Conservation (phyloP, 495 filamentous ascomycete genomes). For the Delitschia confertaspora region DNA sequence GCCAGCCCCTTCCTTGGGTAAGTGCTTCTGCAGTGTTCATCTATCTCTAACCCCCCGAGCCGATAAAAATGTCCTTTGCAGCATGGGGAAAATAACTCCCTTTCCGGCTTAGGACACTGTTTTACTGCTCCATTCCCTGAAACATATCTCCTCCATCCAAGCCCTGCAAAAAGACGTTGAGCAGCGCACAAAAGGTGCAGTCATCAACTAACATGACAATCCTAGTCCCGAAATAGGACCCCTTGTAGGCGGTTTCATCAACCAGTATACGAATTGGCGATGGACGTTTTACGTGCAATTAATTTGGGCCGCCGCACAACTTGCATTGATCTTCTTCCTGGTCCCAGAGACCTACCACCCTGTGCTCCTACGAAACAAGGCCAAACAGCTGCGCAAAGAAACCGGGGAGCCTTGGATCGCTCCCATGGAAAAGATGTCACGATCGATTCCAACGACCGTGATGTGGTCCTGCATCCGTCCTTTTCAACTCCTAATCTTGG, state of each 20-base stretch:
- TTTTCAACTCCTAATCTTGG: slow-evolving; percentile 69
- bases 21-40: too few species aligned
- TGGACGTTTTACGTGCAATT: slow-evolving; percentile 78
- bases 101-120: too few species aligned
- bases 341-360: slow-evolving; percentile 91
- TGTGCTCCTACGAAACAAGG: slow-evolving; percentile 66
- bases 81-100: too few species aligned
- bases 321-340: slow-evolving; percentile 55
- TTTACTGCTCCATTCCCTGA: too few species aligned
- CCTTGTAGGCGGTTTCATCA: slow-evolving; percentile 64
- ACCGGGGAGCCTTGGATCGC: slow-evolving; percentile 75
- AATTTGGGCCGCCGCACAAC: slow-evolving; percentile 61
- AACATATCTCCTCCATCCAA: too few species aligned
- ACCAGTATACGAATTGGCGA: slow-evolving; percentile 67
- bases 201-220: slow-evolving; percentile 27
- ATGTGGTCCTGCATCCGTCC: slow-evolving; percentile 65
- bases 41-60: too few species aligned
- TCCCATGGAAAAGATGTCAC: slow-evolving; percentile 68
- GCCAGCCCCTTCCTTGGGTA: slow-evolving; percentile 65
- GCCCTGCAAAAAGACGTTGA: too few species aligned
- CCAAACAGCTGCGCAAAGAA: slow-evolving; percentile 57
- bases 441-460: slow-evolving; percentile 64
- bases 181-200: slow-evolving; percentile 42
- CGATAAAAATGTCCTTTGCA: too few species aligned
- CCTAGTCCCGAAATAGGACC: slow-evolving; percentile 48